Conservation (phyloP, 352 stramenopile species). For the Globisporangium nodosum region DNA sequence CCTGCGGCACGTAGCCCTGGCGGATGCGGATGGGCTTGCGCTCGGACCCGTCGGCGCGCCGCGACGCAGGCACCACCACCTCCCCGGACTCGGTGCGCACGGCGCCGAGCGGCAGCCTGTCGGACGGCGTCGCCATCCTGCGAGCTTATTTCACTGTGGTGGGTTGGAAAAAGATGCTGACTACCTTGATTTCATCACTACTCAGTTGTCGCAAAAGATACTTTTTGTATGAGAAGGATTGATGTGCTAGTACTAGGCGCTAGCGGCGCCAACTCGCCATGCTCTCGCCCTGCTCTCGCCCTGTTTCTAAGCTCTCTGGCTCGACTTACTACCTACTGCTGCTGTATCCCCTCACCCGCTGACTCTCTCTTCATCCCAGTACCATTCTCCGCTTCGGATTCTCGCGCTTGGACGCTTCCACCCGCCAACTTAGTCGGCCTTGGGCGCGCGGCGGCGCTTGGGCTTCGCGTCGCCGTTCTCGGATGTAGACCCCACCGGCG, state of each 20-base stretch:
- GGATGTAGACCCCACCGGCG: constrained; percentile 5
- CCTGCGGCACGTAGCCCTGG: constrained; percentile 73
- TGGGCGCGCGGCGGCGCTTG: constrained; percentile 56
- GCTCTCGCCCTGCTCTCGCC: too few relatives aligned
- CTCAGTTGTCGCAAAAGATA: too few relatives aligned
- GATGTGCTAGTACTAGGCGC: too few relatives aligned
- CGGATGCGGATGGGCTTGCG: constrained; percentile 80
- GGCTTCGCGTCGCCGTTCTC: constrained; percentile 20
- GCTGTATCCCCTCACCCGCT: neutral
- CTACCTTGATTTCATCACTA: too few relatives aligned
- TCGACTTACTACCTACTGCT: neutral
- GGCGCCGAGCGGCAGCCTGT: constrained; percentile 48
- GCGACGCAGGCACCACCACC: constrained; percentile 58
- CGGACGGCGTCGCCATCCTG: neutral
- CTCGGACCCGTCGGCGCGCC: constrained; percentile 62
- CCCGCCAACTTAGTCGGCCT: constrained; percentile 38
- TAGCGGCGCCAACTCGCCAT: too few relatives aligned
- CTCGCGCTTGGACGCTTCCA: neutral
- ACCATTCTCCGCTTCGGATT: neutral
- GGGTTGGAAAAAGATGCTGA: neutral
- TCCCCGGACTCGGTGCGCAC: constrained; percentile 53
- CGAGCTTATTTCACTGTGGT: neutral
- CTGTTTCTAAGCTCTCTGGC: too few relatives aligned
- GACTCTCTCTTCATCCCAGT: neutral
- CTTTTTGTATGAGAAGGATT: too few relatives aligned